These are phyloP conservation scores for Rheum nobile DNA, from an alignment of 148 eudicot genomes.

Conservation along the genomic window DNA sequence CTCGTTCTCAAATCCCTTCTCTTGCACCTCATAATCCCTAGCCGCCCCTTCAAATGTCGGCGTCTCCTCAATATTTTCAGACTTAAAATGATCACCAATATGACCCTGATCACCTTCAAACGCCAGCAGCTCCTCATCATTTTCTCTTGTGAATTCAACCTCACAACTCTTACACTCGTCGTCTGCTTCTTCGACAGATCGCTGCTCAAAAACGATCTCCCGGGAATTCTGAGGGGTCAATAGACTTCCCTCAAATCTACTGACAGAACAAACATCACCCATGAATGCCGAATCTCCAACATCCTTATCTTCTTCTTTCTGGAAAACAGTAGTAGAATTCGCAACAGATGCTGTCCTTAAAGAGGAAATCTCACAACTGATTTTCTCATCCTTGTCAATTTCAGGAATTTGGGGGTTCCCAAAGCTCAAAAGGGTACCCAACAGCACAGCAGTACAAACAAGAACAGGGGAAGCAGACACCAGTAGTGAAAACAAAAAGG, in stretches of 20 bases:
- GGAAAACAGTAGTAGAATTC: slow-evolving; percentile 20
- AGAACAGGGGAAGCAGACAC: slow-evolving; percentile 64
- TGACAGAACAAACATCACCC: slow-evolving; percentile 12
- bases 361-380: slow-evolving; percentile 12
- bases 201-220: slow-evolving; percentile 19
- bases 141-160: not conserved
- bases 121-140: not conserved
- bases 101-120: not conserved
- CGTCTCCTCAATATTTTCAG: not conserved
- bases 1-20: slow-evolving; percentile 25
- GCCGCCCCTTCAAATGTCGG: not conserved
- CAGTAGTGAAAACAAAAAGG: slow-evolving; percentile 47
- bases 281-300: slow-evolving; percentile 18
- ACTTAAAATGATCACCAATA: not conserved
- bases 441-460: slow-evolving; percentile 61
- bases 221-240: slow-evolving; percentile 17
- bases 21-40: slow-evolving; percentile 12
- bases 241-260: slow-evolving; percentile 14
- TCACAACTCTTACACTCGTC: slow-evolving; percentile 10
- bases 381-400: slow-evolving; percentile 31
- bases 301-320: slow-evolving; percentile 23
- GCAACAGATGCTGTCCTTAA: slow-evolving; percentile 15
- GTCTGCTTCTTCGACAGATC: slow-evolving; percentile 12
- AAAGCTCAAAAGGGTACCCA: slow-evolving; percentile 66
- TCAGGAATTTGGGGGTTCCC: slow-evolving; percentile 44